Evolutionary conservation across 345 rosid genomes (phyloP).

Genomic region (Turnera subulata): DNA sequence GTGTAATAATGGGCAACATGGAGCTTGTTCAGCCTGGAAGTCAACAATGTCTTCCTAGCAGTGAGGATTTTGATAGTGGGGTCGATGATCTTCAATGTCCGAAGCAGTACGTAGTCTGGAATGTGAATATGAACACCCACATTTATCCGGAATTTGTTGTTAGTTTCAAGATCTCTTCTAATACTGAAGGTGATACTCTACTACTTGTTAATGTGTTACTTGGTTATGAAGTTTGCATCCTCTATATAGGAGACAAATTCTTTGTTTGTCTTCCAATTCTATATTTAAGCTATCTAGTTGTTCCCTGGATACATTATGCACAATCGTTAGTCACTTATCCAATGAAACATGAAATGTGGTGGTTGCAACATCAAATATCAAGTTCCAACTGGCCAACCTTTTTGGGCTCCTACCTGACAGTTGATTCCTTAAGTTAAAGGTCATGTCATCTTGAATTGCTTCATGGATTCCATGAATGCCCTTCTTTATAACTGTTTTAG

Average conservation of each 20-base stretch:
- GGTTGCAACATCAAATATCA: conserved; percentile 20
- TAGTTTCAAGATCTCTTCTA: conserved; percentile 72
- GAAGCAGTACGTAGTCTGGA: conserved; percentile 60
- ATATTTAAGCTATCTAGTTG: too few relatives aligned
- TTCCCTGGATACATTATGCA: conserved; percentile 2
- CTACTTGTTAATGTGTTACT: conserved; percentile 9
- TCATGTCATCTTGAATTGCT: conserved; percentile 29
- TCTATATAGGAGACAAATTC: too few relatives aligned
- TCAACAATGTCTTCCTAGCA: conserved; percentile 56
- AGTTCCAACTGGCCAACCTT: conserved; percentile 22
- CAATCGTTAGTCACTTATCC: conserved; percentile 17
- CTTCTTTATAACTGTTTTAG: conserved; percentile 13
- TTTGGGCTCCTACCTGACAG: conserved; percentile 29
- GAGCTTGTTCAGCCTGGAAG: conserved; percentile 62
- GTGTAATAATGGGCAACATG: conserved; percentile 86
- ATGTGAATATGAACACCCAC: conserved; percentile 80
- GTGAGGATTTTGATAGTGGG: conserved; percentile 69
- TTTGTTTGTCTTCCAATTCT: too few relatives aligned
- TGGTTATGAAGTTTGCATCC: neutral
- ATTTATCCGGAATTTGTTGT: conserved; percentile 80
- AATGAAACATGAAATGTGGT: conserved; percentile 25
- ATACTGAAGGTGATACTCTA: conserved; percentile 65
- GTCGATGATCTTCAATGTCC: conserved; percentile 75
- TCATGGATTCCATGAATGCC: conserved; percentile 4
- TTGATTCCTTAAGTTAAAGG: conserved; percentile 43